A percentile compares a stretch with the other conserved stretches of the same genome.
Conservation (phyloP, 192 early-diverging fungal genomes). For the Glomus cerebriforme region DNA sequence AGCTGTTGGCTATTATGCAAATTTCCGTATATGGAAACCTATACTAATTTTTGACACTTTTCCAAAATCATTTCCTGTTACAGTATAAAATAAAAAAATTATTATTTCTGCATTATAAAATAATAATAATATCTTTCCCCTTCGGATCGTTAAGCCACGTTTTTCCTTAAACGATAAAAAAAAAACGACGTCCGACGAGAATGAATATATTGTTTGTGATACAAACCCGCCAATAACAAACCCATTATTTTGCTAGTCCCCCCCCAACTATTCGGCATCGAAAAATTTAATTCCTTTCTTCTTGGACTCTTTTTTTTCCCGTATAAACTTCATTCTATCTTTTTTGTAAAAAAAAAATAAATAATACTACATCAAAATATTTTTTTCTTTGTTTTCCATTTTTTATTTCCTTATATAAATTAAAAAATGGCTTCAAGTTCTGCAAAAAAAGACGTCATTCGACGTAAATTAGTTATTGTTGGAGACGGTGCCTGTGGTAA, state of each 20-base stretch:
- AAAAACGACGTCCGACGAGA: not conserved
- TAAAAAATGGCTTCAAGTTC: not conserved
- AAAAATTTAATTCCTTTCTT: no score
- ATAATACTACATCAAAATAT: no score
- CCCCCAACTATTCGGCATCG: no score
- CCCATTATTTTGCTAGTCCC: no score
- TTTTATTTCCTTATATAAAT: not conserved
- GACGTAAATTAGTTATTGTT: conserved; percentile 87
- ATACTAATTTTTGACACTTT: not conserved
- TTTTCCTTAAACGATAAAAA: not conserved
- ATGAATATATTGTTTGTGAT: not conserved
- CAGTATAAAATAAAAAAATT: no score
- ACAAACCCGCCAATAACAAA: not conserved
- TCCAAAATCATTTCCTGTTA: not conserved
- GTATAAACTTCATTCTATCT: no score
- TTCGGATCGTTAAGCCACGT: not conserved
- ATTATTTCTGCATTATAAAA: no score
- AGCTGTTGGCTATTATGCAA: not conserved
- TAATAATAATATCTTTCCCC: not conserved
- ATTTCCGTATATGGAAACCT: not conserved
- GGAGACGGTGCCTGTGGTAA: conserved; percentile 86
- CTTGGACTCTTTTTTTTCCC: no score
- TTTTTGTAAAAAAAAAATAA: no score
- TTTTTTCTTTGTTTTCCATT: no score
- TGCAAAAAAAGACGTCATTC: conserved; percentile 54